phyloP scores from a whole-genome alignment of 139 green algal species.

The Nannochloris sp. region DNA sequence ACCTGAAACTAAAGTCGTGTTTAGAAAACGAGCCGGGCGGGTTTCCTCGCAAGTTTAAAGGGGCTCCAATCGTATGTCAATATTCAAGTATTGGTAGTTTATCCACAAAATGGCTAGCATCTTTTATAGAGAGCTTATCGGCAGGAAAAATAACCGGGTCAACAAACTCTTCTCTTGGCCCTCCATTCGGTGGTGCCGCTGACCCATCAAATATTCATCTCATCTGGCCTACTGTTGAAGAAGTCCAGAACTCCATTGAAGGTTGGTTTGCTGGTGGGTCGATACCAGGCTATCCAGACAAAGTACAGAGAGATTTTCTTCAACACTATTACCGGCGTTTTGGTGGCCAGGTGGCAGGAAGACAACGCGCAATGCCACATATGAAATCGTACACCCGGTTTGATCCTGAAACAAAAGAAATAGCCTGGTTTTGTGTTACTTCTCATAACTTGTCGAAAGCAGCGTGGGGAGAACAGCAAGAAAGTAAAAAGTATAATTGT shows the following conservation, averaged over 20 bases:
- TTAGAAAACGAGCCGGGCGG: conserved; percentile 28
- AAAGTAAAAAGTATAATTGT: conserved; percentile 27
- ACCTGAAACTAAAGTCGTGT: conserved; percentile 50
- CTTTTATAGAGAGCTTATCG: conserved; percentile 48
- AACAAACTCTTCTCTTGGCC: not conserved
- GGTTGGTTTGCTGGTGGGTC: conserved; percentile 54
- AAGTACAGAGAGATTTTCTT: conserved; percentile 64
- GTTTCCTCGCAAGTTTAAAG: conserved; percentile 25
- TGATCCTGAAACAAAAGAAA: conserved; percentile 3
- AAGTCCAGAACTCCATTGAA: conserved; percentile 58
- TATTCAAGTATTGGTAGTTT: conserved; percentile 63
- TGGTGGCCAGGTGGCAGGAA: conserved; percentile 37
- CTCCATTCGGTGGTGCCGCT: not conserved
- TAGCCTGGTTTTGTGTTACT: conserved; percentile 59
- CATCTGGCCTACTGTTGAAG: conserved; percentile 58
- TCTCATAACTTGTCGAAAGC: conserved; percentile 79
- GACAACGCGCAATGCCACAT: conserved; percentile 70
- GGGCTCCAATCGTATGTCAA: conserved; percentile 46
- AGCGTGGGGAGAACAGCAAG: conserved; percentile 73
- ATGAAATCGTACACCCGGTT: conserved; percentile 66
- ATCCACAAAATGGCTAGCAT: conserved; percentile 49
- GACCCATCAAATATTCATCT: conserved; percentile 23
- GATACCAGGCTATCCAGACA: conserved; percentile 51
- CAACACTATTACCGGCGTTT: conserved; percentile 33
- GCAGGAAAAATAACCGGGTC: conserved; percentile 21